Evolutionary conservation across 2,329 filamentous ascomycete genomes (phyloP).

Genomic region (Aaosphaeria pasadenensis): DNA sequence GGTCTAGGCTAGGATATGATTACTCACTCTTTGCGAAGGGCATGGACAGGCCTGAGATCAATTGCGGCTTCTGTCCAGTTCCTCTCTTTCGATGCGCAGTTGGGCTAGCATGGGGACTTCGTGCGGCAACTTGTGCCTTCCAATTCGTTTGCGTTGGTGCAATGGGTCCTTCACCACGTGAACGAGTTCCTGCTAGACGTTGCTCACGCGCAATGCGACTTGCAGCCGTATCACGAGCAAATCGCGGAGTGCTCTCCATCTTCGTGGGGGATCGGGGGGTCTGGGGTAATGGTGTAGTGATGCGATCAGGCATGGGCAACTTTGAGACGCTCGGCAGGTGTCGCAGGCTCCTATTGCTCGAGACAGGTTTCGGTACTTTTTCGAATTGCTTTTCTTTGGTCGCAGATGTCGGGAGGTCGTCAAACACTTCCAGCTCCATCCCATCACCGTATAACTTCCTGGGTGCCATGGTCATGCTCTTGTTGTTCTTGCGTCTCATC

Average conservation of each 20-base stretch:
- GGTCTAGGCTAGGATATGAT: neutral
- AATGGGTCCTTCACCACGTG: conserved; percentile 48
- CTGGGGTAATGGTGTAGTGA: conserved; percentile 45
- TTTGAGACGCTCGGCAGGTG: conserved; percentile 48
- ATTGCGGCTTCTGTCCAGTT: conserved; percentile 71
- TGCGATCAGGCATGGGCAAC: conserved; percentile 42
- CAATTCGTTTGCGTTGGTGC: conserved; percentile 56
- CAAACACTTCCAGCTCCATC: conserved; percentile 86
- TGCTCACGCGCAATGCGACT: conserved; percentile 64
- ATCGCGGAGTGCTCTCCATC: conserved; percentile 56
- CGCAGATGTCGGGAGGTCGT: conserved; percentile 87
- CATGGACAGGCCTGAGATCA: conserved; percentile 80
- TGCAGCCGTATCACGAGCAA: conserved; percentile 65
- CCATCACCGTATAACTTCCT: conserved; percentile 73
- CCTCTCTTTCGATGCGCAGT: conserved; percentile 46
- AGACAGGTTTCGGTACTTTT: conserved; percentile 71
- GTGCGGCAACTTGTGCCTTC: conserved; percentile 54
- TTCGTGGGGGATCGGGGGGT: conserved; percentile 57
- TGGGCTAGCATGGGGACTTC: conserved; percentile 51
- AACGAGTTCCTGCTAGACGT: conserved; percentile 47
- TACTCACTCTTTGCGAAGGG: conserved; percentile 77
- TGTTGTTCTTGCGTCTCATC: conserved; percentile 52
- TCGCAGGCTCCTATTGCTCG: conserved; percentile 62
- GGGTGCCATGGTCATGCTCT: conserved; percentile 10
- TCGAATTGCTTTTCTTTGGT: conserved; percentile 78